These are phyloP conservation scores for Chrysoporthe austroafricana DNA, from an alignment of 2,329 filamentous ascomycete genomes.

Conservation along the genomic window DNA sequence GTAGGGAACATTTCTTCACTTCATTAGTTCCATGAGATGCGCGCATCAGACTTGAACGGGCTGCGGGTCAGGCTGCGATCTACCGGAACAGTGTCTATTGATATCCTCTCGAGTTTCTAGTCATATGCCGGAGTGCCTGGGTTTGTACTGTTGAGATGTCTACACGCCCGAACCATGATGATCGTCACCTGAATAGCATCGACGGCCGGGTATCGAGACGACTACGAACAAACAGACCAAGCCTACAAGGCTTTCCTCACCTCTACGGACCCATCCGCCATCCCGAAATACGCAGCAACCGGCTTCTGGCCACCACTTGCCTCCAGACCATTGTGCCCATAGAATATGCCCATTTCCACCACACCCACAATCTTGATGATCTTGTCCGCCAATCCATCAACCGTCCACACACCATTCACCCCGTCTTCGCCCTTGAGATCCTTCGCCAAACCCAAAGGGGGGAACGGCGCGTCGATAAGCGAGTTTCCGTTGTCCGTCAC, in stretches of 20 bases:
- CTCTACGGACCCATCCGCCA: constrained; percentile 74
- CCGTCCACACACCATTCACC: constrained; percentile 75
- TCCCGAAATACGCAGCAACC: constrained; percentile 92
- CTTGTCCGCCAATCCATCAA: constrained; percentile 71
- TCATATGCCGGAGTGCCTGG: not conserved
- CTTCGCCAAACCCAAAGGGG: constrained; percentile 67
- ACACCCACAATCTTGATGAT: constrained; percentile 86
- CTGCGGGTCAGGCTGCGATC: not conserved
- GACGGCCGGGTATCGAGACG: not conserved
- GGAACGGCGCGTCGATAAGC: constrained; percentile 92
- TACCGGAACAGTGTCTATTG: not conserved
- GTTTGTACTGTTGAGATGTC: not conserved
- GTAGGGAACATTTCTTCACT: not conserved
- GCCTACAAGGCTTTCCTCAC: constrained; percentile 38
- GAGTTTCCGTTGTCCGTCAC: constrained; percentile 82
- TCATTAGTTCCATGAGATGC: constrained; percentile 1
- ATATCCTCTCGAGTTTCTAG: not conserved
- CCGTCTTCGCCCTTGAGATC: constrained; percentile 56
- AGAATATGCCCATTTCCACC: constrained; percentile 89
- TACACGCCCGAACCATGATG: not conserved
- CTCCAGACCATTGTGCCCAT: constrained; percentile 75
- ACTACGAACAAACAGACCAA: too few relatives aligned
- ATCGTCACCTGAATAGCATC: not conserved
- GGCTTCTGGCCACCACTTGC: constrained; percentile 83
- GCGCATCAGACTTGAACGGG: not conserved